Conservation (phyloP, 768 basidiomycete species). For the Suillus subluteus region DNA sequence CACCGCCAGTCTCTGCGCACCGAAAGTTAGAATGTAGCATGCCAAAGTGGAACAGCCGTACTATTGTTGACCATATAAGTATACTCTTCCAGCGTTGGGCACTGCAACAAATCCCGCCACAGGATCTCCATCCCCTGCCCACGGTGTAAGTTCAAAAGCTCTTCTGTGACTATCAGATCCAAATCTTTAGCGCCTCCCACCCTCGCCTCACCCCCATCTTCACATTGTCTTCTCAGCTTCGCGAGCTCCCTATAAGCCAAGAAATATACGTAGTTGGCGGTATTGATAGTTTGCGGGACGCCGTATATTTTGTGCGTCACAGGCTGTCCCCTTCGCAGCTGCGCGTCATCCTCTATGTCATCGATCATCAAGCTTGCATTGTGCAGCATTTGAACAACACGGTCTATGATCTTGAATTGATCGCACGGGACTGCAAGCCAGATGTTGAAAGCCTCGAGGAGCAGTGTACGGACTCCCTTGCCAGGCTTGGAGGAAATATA, state of each 20-base stretch:
- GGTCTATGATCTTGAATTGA: constrained; percentile 72
- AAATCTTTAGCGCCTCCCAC: constrained; percentile 78
- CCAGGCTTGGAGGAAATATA: constrained; percentile 86
- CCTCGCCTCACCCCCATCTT: constrained; percentile 5
- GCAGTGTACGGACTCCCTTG: constrained; percentile 85
- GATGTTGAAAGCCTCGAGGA: constrained; percentile 90
- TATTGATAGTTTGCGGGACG: constrained; percentile 95
- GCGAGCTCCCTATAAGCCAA: constrained; percentile 83
- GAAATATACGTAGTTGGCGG: constrained; percentile 97
- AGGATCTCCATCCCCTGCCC: constrained; percentile 95
- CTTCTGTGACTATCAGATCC: constrained; percentile 45
- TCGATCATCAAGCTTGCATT: constrained; percentile 94
- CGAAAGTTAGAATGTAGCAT: constrained; percentile 13
- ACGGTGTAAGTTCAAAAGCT: constrained; percentile 85
- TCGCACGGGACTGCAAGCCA: constrained; percentile 86
- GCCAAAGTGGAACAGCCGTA: constrained; percentile 37
- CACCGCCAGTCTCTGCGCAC: constrained; percentile 85
- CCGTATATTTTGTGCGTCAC: constrained; percentile 96
- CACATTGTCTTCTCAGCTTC: constrained; percentile 17
- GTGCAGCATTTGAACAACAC: constrained; percentile 92
- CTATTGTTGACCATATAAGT: constrained; percentile 96
- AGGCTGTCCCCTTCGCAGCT: constrained; percentile 84
- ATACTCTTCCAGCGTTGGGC: constrained; percentile 95
- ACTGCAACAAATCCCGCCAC: constrained; percentile 90
- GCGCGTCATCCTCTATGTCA: constrained; percentile 92